Conservation (phyloP, 2,329 filamentous ascomycete genomes). For the Chrysoporthe puriensis region DNA sequence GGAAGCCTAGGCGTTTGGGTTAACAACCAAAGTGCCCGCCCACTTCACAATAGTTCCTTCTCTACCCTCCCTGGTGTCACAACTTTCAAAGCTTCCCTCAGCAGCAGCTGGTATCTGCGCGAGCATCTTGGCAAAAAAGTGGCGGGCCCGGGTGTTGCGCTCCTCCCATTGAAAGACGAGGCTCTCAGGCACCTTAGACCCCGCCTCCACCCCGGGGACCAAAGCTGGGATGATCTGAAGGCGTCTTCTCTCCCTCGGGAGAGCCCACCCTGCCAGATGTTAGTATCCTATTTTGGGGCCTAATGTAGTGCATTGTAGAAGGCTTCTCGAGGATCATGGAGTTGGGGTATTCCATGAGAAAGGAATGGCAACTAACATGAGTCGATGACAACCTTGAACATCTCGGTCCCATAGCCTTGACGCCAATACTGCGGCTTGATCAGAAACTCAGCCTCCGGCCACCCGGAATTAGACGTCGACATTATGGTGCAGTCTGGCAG, state of each 20-base stretch:
- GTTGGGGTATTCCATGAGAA: not conserved
- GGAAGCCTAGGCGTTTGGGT: not conserved
- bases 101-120: conserved; percentile 4
- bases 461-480: conserved; percentile 23
- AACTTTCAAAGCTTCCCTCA: conserved; percentile 15
- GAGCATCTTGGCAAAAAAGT: conserved; percentile 23
- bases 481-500: conserved; percentile 26
- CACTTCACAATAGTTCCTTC: conserved; percentile 18
- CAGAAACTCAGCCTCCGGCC: conserved; percentile 26
- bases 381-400: conserved; percentile 23
- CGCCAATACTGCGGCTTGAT: conserved; percentile 21
- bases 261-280: conserved; percentile 19
- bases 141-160: conserved; percentile 11
- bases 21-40: conserved; percentile 9
- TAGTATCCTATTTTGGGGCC: not conserved
- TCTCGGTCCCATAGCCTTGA: conserved; percentile 27
- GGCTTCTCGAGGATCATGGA: not conserved
- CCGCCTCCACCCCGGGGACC: conserved; percentile 10
- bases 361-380: not conserved
- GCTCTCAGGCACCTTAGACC: conserved; percentile 19
- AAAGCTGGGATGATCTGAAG: conserved; percentile 19
- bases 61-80: conserved; percentile 23
- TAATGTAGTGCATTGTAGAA: not conserved
- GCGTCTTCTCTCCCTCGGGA: conserved; percentile 25
- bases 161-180: conserved; percentile 23